These are phyloP conservation scores for Oryza meyeriana DNA, from an alignment of 176 grass and related monocot genomes.

Conservation along the genomic window DNA sequence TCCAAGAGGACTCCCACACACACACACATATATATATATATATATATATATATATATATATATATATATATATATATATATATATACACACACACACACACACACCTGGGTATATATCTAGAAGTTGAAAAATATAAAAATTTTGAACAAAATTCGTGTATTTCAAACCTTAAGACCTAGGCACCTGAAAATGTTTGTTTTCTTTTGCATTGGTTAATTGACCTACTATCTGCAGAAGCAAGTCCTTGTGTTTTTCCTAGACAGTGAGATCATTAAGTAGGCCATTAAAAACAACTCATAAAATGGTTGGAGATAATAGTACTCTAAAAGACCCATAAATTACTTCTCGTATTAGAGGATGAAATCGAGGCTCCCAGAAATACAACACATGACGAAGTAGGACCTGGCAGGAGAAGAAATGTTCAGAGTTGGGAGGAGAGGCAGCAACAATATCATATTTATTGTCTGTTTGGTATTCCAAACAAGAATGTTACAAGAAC, in stretches of 20 bases:
- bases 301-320: neutral
- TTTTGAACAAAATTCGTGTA: too few relatives aligned
- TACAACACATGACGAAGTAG: neutral
- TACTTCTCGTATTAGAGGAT: conserved; percentile 15
- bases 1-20: neutral
- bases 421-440: neutral
- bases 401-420: neutral
- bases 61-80: too few relatives aligned
- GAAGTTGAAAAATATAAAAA: too few relatives aligned
- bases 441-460: neutral
- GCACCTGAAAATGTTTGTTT: neutral
- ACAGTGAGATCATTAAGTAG: neutral
- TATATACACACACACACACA: too few relatives aligned
- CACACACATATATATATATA: neutral
- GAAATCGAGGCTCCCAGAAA: conserved; percentile 21
- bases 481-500: too few relatives aligned
- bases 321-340: neutral
- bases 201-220: neutral
- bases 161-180: too few relatives aligned
- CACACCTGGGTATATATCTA: too few relatives aligned
- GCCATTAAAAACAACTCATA: neutral
- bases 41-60: too few relatives aligned
- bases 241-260: conserved; percentile 18
- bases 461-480: too few relatives aligned
- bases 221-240: neutral